Evolutionary conservation across 192 early-diverging fungal genomes (phyloP).

Genomic region (Dimargaris cristalligena): DNA sequence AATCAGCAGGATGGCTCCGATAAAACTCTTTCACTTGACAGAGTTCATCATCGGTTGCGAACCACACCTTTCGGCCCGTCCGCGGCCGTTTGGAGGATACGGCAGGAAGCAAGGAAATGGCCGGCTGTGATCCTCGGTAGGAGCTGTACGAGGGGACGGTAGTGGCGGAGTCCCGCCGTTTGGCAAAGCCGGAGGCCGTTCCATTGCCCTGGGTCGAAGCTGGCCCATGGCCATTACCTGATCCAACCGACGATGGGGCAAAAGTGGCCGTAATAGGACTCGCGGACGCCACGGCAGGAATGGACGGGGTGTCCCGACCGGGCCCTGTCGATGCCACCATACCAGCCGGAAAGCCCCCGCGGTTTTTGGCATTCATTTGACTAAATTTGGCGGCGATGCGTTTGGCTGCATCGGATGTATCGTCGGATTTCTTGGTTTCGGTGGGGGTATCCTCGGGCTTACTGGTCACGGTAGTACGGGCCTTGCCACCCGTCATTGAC

Average conservation of each 20-base stretch:
- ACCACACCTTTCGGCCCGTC: not conserved
- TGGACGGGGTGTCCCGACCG: too few species aligned
- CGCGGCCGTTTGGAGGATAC: not conserved
- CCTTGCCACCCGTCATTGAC: slow-evolving; percentile 1
- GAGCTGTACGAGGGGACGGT: not conserved
- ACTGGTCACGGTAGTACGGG: not conserved
- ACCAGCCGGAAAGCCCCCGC: not conserved
- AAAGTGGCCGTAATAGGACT: too few species aligned
- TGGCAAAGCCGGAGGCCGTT: not conserved
- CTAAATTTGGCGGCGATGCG: not conserved
- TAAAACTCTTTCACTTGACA: slow-evolving; percentile 5
- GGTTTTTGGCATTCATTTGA: not conserved
- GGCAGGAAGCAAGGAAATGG: not conserved
- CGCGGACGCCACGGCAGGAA: too few species aligned
- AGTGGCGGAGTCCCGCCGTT: not conserved
- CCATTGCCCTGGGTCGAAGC: not conserved
- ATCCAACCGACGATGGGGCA: too few species aligned
- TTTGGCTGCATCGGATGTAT: not conserved
- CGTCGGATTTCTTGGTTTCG: not conserved
- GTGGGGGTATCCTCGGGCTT: not conserved
- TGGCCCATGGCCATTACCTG: too few species aligned
- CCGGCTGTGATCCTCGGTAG: not conserved
- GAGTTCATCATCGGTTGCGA: not conserved
- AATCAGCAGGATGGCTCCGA: slow-evolving; percentile 4
- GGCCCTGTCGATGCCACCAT: not conserved